phyloP scores from a whole-genome alignment of 2,329 filamentous ascomycete genomes.

The Emmonsiellopsis sp. region DNA sequence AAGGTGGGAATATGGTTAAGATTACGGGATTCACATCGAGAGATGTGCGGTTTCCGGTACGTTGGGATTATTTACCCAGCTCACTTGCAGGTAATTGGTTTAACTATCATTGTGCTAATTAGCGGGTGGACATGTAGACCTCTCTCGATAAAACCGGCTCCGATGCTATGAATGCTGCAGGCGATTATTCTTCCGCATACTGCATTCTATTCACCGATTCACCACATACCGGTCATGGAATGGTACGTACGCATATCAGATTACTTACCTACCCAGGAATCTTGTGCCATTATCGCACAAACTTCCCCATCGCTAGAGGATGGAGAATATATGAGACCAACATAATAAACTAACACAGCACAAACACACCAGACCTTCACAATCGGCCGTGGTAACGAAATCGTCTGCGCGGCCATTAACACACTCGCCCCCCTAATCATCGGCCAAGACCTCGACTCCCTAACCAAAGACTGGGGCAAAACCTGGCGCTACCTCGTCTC shows the following conservation, averaged over 20 bases:
- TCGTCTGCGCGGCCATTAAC: constrained; percentile 77
- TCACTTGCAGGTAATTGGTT: too few species aligned
- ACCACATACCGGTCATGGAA: constrained; percentile 30
- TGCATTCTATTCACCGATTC: constrained; percentile 81
- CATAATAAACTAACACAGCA: neutral
- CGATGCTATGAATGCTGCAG: constrained; percentile 91
- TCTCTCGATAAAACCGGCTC: constrained; percentile 93
- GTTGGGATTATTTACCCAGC: constrained; percentile 9
- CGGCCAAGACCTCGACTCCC: constrained; percentile 64
- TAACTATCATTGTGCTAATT: constrained; percentile 3
- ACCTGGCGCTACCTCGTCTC: constrained; percentile 90
- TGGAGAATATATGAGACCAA: too few species aligned
- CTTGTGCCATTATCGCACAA: too few species aligned
- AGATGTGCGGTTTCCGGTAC: constrained; percentile 64
- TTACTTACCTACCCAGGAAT: too few species aligned
- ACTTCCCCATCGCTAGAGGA: too few species aligned
- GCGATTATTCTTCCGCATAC: constrained; percentile 91
- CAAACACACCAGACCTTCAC: constrained; percentile 31
- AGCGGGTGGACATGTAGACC: constrained; percentile 41
- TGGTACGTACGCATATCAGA: constrained; percentile 22
- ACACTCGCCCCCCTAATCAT: constrained; percentile 68
- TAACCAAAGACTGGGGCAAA: constrained; percentile 73
- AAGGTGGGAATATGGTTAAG: constrained; percentile 41
- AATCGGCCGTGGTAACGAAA: constrained; percentile 69
- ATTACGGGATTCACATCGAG: constrained; percentile 64